phyloP scores from a whole-genome alignment of 805 yeast genomes.

The Sungouiella thailandica region DNA sequence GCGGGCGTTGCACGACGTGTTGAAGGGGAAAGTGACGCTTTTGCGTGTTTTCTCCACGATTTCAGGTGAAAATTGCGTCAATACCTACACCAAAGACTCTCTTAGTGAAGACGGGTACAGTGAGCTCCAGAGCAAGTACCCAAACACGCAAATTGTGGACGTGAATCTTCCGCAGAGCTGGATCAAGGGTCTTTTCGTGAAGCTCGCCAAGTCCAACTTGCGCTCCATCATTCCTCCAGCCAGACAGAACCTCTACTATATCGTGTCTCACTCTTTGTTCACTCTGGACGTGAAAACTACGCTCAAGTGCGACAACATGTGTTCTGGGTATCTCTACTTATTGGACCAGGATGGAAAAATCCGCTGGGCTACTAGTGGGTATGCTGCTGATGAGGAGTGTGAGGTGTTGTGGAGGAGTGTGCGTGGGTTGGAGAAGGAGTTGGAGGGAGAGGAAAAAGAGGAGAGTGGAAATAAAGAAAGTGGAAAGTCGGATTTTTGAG shows the following conservation, averaged over 20 bases:
- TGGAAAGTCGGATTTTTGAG: no score
- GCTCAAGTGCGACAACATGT: conserved; percentile 64
- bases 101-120: conserved; percentile 37
- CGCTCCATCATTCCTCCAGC: conserved; percentile 41
- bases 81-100: conserved; percentile 51
- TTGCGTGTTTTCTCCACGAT: conserved; percentile 63
- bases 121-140: conserved; percentile 36
- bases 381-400: conserved; percentile 63
- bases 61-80: conserved; percentile 65
- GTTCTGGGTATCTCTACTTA: conserved; percentile 78
- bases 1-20: conserved; percentile 30
- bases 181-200: conserved; percentile 57
- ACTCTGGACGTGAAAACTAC: conserved; percentile 52
- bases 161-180: conserved; percentile 70
- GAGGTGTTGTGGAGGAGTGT: conserved; percentile 63
- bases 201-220: conserved; percentile 40
- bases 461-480: no score
- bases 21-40: conserved; percentile 53
- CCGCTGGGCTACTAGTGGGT: conserved; percentile 91
- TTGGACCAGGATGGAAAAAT: conserved; percentile 71
- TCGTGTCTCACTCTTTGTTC: conserved; percentile 57
- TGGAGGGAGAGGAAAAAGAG: conserved; percentile 1
- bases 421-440: conserved; percentile 51
- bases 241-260: conserved; percentile 55
- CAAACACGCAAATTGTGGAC: conserved; percentile 68